Conservation (phyloP, 2,329 filamentous ascomycete species). For the Bipolaris zeicola region DNA sequence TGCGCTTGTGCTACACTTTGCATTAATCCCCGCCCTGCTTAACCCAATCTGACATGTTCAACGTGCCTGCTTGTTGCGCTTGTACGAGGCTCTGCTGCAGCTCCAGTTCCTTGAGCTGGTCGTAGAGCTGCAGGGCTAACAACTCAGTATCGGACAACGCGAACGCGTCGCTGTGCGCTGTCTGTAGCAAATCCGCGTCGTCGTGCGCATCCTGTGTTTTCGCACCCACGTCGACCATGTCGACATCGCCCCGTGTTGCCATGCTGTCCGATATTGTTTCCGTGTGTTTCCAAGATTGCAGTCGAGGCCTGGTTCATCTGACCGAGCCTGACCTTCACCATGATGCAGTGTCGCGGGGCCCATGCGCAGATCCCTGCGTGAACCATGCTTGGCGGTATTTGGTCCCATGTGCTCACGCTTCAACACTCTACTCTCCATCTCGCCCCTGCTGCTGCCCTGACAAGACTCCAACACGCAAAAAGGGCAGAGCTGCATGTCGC, state of each 20-base stretch:
- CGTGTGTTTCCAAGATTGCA: slow-evolving; percentile 6
- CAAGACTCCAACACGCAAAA: slow-evolving; percentile 25
- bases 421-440: slow-evolving; percentile 17
- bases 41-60: background rate
- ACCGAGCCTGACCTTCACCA: slow-evolving; percentile 20
- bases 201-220: slow-evolving; percentile 22
- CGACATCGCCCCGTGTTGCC: slow-evolving; percentile 26
- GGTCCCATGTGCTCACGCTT: slow-evolving; percentile 28
- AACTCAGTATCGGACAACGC: slow-evolving; percentile 70
- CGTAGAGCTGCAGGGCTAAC: slow-evolving; percentile 70
- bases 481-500: slow-evolving; percentile 69
- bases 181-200: slow-evolving; percentile 49
- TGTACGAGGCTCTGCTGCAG: slow-evolving; percentile 72
- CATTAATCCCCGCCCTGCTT: slow-evolving; percentile 18
- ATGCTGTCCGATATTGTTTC: slow-evolving; percentile 21
- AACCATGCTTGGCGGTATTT: slow-evolving; percentile 32
- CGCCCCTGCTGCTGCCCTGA: slow-evolving; percentile 25
- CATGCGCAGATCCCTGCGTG: slow-evolving; percentile 39
- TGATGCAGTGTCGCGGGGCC: slow-evolving; percentile 27
- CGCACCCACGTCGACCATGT: slow-evolving; percentile 28
- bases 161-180: slow-evolving; percentile 55
- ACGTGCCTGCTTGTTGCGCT: slow-evolving; percentile 45
- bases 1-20: slow-evolving; percentile 30
- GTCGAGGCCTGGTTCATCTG: slow-evolving; percentile 28
- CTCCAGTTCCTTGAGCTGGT: slow-evolving; percentile 71